Conservation (phyloP, 2,329 filamentous ascomycete species). For the Annulohypoxylon truncatum region DNA sequence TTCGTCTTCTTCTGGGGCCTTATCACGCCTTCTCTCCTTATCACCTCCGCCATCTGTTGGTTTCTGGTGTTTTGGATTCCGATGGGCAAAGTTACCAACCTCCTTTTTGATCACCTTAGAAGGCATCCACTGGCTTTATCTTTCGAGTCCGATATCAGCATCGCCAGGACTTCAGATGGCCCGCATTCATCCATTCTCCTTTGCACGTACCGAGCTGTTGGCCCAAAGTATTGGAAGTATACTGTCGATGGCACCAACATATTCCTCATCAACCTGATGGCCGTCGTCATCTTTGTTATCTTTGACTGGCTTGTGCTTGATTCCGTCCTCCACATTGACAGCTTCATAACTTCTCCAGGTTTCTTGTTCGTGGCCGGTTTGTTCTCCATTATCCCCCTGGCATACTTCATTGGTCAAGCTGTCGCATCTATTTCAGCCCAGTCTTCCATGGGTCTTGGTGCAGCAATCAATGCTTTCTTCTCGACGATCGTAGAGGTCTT, state of each 20-base stretch:
- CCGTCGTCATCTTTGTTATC: slow-evolving; percentile 92
- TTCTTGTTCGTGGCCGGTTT: slow-evolving; percentile 87
- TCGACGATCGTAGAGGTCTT: slow-evolving; percentile 98
- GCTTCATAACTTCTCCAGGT: slow-evolving; percentile 81
- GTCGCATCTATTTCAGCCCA: slow-evolving; percentile 98
- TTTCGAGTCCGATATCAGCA: slow-evolving; percentile 87
- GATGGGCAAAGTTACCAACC: slow-evolving; percentile 94
- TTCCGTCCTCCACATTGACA: slow-evolving; percentile 74
- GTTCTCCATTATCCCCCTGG: slow-evolving; percentile 92
- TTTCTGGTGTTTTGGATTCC: slow-evolving; percentile 97
- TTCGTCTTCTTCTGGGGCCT: slow-evolving; percentile 96
- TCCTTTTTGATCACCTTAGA: slow-evolving; percentile 90
- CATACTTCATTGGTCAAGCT: slow-evolving; percentile 98
- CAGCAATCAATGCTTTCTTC: slow-evolving; percentile 98
- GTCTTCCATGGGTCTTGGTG: slow-evolving; percentile 97
- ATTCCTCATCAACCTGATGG: slow-evolving; percentile 97
- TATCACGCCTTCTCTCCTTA: slow-evolving; percentile 84
- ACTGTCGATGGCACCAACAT: slow-evolving; percentile 98
- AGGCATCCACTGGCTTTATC: slow-evolving; percentile 92
- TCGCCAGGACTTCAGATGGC: slow-evolving; percentile 75
- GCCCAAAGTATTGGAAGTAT: slow-evolving; percentile 98
- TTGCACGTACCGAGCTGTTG: slow-evolving; percentile 96
- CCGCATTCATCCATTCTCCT: slow-evolving; percentile 88
- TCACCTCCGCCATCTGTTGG: slow-evolving; percentile 93
- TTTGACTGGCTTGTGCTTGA: slow-evolving; percentile 89